Conservation (phyloP, 106 monocot genomes). For the Platanthera guangdongensis region DNA sequence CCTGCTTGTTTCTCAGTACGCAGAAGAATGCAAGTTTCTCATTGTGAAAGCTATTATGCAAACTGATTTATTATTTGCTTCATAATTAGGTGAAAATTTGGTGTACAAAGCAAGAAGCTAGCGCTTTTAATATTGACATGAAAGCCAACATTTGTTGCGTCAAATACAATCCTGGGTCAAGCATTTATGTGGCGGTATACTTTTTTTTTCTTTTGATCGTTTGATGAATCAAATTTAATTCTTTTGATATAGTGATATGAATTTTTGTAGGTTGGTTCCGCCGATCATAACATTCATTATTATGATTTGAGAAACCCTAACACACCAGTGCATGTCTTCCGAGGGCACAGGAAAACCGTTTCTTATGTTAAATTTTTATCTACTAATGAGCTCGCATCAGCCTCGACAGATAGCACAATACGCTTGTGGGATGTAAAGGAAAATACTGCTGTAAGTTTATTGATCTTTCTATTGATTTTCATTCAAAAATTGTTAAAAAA, state of each 20-base stretch:
- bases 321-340: conserved; percentile 65
- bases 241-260: not conserved
- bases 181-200: conserved; percentile 71
- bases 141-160: conserved; percentile 98
- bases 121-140: conserved; percentile 91
- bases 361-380: conserved; percentile 97
- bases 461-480: not conserved
- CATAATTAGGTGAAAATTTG: conserved; percentile 74
- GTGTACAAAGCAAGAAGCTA: conserved; percentile 94
- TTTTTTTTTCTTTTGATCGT: not conserved
- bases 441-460: conserved; percentile 45
- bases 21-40: not conserved
- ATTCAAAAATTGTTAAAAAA: not conserved
- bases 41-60: not conserved
- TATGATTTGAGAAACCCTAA: conserved; percentile 95
- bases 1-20: not conserved
- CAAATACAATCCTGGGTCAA: conserved; percentile 97
- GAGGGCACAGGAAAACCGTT: conserved; percentile 86
- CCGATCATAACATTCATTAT: conserved; percentile 95
- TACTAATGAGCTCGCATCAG: conserved; percentile 84
- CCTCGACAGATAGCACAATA: conserved; percentile 91
- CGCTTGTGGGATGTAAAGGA: conserved; percentile 95
- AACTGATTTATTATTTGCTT: not conserved
- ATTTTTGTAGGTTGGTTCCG: conserved; percentile 76
- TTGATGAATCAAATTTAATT: not conserved